Evolutionary conservation across 2,329 filamentous ascomycete species (phyloP).

Genomic region (Microsporum ferrugineum): DNA sequence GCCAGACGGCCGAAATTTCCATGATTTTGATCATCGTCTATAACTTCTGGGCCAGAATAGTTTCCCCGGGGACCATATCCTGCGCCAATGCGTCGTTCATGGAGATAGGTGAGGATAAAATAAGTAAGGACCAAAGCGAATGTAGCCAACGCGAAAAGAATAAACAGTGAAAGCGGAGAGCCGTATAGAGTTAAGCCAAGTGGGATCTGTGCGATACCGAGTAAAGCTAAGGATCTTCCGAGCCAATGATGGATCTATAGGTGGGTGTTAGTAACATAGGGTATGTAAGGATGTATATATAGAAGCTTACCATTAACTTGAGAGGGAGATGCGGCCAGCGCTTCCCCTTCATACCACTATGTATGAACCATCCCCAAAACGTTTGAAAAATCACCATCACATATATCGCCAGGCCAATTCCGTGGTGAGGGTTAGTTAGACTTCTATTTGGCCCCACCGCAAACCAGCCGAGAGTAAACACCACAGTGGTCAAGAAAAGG

Average conservation of each 20-base stretch:
- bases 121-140: conserved; percentile 60
- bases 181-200: conserved; percentile 86
- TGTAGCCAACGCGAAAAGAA: conserved; percentile 73
- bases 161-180: conserved; percentile 72
- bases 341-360: conserved; percentile 42
- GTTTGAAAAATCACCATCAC: conserved; percentile 49
- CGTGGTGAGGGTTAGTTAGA: conserved; percentile 55
- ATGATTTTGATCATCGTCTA: conserved; percentile 15
- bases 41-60: conserved; percentile 38
- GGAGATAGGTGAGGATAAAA: conserved; percentile 67
- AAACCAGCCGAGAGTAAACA: conserved; percentile 52
- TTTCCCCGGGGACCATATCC: conserved; percentile 49
- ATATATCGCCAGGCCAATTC: conserved; percentile 54
- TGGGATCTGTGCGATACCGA: conserved; percentile 79
- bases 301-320: conserved; percentile 42
- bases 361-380: conserved; percentile 48
- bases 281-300: conserved; percentile 6
- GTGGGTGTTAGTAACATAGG: neutral
- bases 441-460: conserved; percentile 51
- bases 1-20: conserved; percentile 36
- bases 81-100: conserved; percentile 43
- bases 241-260: conserved; percentile 75
- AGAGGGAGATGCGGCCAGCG: conserved; percentile 45
- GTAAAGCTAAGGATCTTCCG: conserved; percentile 62
- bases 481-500: conserved; percentile 49